Base-by-base conservation (phyloP, 2,329 filamentous ascomycete species). In the Ophioceras dolichostomum region DNA sequence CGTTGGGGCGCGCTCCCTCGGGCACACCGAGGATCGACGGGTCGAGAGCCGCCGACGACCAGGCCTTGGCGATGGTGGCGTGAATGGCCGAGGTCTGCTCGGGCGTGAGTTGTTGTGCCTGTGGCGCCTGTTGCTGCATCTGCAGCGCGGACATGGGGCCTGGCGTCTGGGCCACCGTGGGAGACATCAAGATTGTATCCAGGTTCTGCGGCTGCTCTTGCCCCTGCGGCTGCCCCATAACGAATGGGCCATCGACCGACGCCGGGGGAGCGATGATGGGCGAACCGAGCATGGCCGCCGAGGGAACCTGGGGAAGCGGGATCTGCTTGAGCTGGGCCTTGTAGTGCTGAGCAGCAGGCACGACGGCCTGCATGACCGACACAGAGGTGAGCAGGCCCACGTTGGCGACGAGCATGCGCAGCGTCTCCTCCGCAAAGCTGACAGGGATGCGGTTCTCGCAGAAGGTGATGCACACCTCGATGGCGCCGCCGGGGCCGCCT, bases 321-420 rank as follows among this genome's bases (percentile, higher is more conserved):
- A 70, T 62, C 27, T 58, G 58, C 13, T 59, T 56, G n/a, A 54
- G 47, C 3, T 55, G 52, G 39, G 32, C 46, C 39, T 47, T 58
- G 55, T 62, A 60, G 38, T 68, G 60, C 10, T 57, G 51, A 0
- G 62, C 60, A 4, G 58, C 60, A 4, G 67, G 62, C 2, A 65
- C 50, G 28, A 68, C 50, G 1, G 65, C 60, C 39, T 68, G 64
- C 42, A 59, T 61, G 35, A 68, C 60, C 36, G 60, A 67, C 17
- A 58, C 57, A 17, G 59, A 61, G 0, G 67, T 68, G 6, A 72
- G 58, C 3, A 63, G 55, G 31, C 58, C 55, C 41, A 71, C 57
- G 3, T 63, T 63, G 0, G 58, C 59, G 40, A 61, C 59, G 4
- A 73, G 59, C 40, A 67, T 59, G 19, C 53, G 54, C 21, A 72